Evolutionary conservation across 305 asterid genomes (phyloP), one percentile per base, ranked within the genome.

Genomic region (Fraxinus sp.): DNA sequence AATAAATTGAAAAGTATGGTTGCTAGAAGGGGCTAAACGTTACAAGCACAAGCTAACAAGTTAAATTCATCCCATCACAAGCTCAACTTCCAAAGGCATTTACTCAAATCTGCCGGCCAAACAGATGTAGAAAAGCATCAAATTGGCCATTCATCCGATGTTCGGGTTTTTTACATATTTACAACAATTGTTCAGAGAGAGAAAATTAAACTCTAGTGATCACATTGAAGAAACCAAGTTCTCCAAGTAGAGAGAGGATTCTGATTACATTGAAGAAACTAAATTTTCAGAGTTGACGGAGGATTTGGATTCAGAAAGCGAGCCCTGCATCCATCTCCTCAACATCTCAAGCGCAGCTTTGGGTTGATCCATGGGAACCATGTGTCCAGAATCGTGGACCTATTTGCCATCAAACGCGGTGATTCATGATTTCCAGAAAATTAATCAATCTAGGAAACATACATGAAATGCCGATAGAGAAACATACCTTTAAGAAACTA

Each of bases 301-400:
- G 75, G 39, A 30, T 70, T 70, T 55, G 28, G 64, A 75, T 57
- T 81, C 80, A 14, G 92, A 80, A 79, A 95, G 97, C 5, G 97
- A 89, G 75, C 95, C 94, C 66, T 82, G 46, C 90, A 87, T 92
- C 98, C 98, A 95, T 91, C 91, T 89, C 89, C 88, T 86, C 86
- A 95, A 87, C 98, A 95, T 95, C 89, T 90, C 94, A 28, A 95
- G 80, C 7, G 98, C 88, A 79, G 97, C 95, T 85, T 91, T 87
- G 68, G 98, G 97, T 85, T 93, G 97, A 88, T 95, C 98, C 98
- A 95, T 95, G 22, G 98, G 98, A 82, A 95, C 98, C 98, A 95
- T 95, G 90, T 95, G 98, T 55, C 98, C 98, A 79, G 98, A 93
- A 87, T 93, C 94, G 80, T 86, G 97, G 70, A 95, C 97, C 98